Base-by-base conservation (phyloP, 2,329 filamentous ascomycete species). In the Pseudocercospora eumusae region DNA sequence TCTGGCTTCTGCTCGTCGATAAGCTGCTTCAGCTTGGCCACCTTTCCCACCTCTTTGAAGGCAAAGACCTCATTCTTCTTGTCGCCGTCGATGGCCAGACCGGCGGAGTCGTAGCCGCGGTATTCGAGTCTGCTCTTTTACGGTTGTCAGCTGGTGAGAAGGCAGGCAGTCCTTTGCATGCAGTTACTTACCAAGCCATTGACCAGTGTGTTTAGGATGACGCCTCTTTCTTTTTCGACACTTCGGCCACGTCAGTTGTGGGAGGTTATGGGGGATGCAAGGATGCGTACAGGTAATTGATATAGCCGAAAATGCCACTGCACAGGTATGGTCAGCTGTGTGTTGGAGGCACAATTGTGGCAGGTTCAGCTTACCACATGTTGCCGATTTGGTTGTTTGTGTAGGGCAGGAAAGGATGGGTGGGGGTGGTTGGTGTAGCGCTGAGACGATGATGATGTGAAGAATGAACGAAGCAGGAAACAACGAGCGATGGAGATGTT, bases 41-140 rank as follows among this genome's bases (percentile, higher is more conserved):
- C 95, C 87, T 99, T 99, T 84, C 95, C 95, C 66, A 99, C 95
- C 83, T 98, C 95, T 85, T 99, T 99, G 86, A 92, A 98, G 66
- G 95, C 93, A 69, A 91, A 86, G 70, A 98, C 92, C 82, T 98
- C 92, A 74, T 96, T 96, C 85, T 95, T 96, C 88, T 97, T 98
- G 85, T 99, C 91, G 67, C 95, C 95, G 77, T 99, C 95, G 73
- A 99, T 82, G 69, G 93, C 93, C 68, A 99, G 85, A 83, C 95
- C 95, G 66, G 95, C 93, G 68, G 95, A 98, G 80, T 99, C 95
- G 80, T 99, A 99, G 71, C 95, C 95, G 79, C 95, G 91, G 84
- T 99, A 99, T 82, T 99, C 95, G 73, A 99, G 90, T 93, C 93
- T 96, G 75, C 42, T 63, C 60, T 33, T 55, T 55, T 65, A 58